Evolutionary conservation across 768 basidiomycete species (phyloP).

Genomic region (Dacryopinax primogenitus): DNA sequence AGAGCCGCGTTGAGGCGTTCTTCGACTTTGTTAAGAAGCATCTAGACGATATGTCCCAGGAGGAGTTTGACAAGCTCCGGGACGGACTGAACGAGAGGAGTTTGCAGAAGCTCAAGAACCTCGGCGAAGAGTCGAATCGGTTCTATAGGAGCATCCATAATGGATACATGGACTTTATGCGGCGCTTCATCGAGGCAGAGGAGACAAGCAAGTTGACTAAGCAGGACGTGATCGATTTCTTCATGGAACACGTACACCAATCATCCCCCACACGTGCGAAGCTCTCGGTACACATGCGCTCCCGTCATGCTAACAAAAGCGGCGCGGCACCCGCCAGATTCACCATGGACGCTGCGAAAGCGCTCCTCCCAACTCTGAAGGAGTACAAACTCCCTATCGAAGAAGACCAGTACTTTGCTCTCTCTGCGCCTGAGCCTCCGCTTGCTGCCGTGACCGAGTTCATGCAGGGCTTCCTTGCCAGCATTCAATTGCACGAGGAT

Average conservation of each 20-base stretch:
- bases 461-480: conserved; percentile 38
- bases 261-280: conserved; percentile 60
- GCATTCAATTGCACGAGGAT: conserved; percentile 27
- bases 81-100: conserved; percentile 63
- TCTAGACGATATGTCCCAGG: conserved; percentile 54
- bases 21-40: conserved; percentile 55
- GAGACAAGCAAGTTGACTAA: conserved; percentile 54
- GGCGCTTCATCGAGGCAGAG: conserved; percentile 64
- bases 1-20: conserved; percentile 80
- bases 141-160: conserved; percentile 61
- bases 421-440: conserved; percentile 42
- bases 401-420: conserved; percentile 38
- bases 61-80: conserved; percentile 69
- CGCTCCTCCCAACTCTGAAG: conserved; percentile 44
- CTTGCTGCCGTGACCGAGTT: conserved; percentile 49
- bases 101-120: conserved; percentile 78
- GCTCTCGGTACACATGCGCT: conserved; percentile 67
- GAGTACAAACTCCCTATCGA: conserved; percentile 39
- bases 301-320: conserved; percentile 45
- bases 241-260: conserved; percentile 56
- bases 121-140: conserved; percentile 60
- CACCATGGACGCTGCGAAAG: conserved; percentile 48
- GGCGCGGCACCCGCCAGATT: conserved; percentile 37
- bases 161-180: conserved; percentile 75
- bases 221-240: conserved; percentile 58